Conservation (phyloP, 768 basidiomycete genomes). For the Termitomyces sp. region DNA sequence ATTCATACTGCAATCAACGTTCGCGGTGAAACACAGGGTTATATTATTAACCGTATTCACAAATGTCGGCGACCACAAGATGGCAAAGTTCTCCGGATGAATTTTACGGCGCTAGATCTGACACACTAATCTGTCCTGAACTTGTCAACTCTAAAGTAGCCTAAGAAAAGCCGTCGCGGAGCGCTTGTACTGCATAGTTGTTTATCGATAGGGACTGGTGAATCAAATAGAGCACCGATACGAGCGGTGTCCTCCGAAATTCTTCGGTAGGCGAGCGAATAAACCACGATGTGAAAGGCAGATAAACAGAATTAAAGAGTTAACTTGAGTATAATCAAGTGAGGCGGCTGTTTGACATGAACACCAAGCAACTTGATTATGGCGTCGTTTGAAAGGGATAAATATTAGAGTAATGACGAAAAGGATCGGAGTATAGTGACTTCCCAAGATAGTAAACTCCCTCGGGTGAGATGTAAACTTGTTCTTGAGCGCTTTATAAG, state of each 20-base stretch:
- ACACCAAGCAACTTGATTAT: background rate
- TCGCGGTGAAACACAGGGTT: background rate
- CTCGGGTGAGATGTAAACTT: background rate
- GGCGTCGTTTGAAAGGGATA: background rate
- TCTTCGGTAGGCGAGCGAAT: too few species aligned
- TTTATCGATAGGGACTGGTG: background rate
- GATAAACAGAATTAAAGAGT: background rate
- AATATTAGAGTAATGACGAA: background rate
- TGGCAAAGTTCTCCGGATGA: background rate
- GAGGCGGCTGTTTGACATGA: background rate
- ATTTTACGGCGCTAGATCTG: background rate
- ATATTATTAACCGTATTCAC: background rate
- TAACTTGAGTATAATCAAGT: background rate
- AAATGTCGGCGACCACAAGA: background rate
- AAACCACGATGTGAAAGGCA: background rate
- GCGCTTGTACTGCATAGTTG: background rate
- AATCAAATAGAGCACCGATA: background rate
- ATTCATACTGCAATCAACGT: background rate
- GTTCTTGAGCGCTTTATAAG: background rate
- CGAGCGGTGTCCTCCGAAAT: background rate
- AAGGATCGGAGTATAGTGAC: background rate
- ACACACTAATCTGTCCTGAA: too few species aligned
- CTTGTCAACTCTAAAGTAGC: background rate
- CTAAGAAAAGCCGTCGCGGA: background rate
- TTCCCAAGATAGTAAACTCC: background rate